These are phyloP conservation scores for Cicer yamashitae DNA, from an alignment of 306 rosid species.

Conservation along the genomic window DNA sequence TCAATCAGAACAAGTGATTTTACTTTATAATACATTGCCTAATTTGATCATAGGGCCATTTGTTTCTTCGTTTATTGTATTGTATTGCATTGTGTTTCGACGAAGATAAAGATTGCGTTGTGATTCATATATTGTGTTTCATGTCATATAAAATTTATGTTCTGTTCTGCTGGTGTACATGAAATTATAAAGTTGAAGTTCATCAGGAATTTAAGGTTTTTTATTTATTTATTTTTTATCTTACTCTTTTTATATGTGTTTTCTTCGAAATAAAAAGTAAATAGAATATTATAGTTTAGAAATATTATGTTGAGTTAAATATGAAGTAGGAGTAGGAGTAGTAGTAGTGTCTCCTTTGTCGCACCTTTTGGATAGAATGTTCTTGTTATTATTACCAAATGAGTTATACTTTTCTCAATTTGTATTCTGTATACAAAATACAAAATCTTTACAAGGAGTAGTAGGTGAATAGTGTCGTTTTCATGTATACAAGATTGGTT, in stretches of 20 bases:
- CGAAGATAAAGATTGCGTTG: not conserved
- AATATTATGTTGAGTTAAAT: not conserved
- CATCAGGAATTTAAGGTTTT: slow-evolving; percentile 3
- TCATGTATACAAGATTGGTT: not conserved
- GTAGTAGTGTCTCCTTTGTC: not conserved
- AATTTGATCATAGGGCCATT: slow-evolving; percentile 19
- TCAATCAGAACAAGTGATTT: not conserved
- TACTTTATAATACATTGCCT: slow-evolving; percentile 24
- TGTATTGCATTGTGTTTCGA: not conserved
- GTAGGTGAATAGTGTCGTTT: slow-evolving; percentile 17
- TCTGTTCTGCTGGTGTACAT: slow-evolving; percentile 23
- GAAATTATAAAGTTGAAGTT: slow-evolving; percentile 18
- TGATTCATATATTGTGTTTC: not conserved
- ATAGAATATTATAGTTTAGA: not conserved
- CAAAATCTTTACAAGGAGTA: slow-evolving; percentile 18
- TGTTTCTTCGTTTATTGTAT: not conserved
- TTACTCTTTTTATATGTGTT: not conserved
- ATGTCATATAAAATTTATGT: not conserved
- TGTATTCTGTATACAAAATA: not conserved
- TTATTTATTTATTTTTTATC: not conserved
- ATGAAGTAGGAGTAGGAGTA: not conserved
- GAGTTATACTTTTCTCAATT: not conserved
- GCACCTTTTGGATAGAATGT: not conserved
- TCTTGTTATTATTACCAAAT: not conserved
- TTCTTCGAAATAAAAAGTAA: not conserved